A percentile compares a stretch with the other conserved stretches of the same genome.
Evolutionary conservation across 352 stramenopile species (phyloP).

Genomic region (Phytophthora meadii): DNA sequence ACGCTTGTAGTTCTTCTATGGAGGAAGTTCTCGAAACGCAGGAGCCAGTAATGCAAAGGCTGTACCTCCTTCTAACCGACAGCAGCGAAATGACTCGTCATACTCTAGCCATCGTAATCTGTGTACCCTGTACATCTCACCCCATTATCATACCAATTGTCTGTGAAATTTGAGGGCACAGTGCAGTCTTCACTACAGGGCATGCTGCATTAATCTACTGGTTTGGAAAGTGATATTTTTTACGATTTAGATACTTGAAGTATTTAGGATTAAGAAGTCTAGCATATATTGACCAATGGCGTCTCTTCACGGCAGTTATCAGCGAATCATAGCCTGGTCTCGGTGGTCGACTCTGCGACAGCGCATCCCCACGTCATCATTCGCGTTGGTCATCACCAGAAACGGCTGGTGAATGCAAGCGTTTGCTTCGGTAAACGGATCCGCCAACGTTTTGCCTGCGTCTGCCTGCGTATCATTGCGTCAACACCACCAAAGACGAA

Average conservation of each 20-base stretch:
- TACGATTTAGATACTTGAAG: too few relatives aligned
- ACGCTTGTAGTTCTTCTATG: constrained; percentile 19
- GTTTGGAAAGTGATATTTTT: too few relatives aligned
- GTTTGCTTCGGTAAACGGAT: constrained; percentile 7
- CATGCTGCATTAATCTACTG: too few relatives aligned
- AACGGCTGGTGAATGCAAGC: constrained; percentile 9
- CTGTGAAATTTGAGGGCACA: too few relatives aligned
- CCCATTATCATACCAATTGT: too few relatives aligned
- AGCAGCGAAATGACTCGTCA: too few relatives aligned
- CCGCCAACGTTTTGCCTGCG: background rate
- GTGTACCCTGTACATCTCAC: too few relatives aligned
- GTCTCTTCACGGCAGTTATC: background rate
- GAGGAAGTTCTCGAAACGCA: constrained; percentile 37
- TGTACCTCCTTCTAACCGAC: constrained; percentile 9
- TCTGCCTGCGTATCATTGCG: constrained; percentile 1
- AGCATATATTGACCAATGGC: background rate
- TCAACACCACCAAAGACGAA: constrained; percentile 5
- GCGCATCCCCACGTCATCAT: background rate
- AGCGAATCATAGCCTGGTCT: constrained; percentile 1
- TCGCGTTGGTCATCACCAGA: background rate
- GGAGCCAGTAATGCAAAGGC: constrained; percentile 26
- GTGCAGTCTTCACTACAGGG: too few relatives aligned
- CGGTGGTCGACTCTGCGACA: constrained; percentile 9
- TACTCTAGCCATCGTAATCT: too few relatives aligned
- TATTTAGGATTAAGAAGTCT: background rate